These are phyloP conservation scores for Spatholobus suberectus DNA, from an alignment of 306 rosid genomes.

Conservation along the genomic window DNA sequence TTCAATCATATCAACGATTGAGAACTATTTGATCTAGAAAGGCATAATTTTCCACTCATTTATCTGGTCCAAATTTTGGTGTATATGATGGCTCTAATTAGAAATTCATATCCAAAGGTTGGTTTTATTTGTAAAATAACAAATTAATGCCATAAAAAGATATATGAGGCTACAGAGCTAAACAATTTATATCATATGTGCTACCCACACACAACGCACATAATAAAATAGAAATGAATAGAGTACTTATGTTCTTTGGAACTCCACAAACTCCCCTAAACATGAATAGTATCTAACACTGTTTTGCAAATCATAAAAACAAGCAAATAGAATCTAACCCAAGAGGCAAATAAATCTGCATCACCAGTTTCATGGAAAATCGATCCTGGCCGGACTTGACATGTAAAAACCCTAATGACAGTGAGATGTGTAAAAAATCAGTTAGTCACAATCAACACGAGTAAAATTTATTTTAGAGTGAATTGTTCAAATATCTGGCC, in stretches of 20 bases:
- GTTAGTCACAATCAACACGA: constrained; percentile 28
- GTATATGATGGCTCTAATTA: neutral
- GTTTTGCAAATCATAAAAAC: constrained; percentile 12
- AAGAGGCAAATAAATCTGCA: constrained; percentile 84
- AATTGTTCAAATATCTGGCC: constrained; percentile 35
- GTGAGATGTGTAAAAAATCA: constrained; percentile 37
- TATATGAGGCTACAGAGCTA: constrained; percentile 19
- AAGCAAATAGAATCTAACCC: constrained; percentile 70
- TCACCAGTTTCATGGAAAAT: constrained; percentile 80
- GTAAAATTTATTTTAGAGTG: constrained; percentile 17
- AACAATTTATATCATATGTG: constrained; percentile 19
- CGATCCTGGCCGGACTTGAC: constrained; percentile 98
- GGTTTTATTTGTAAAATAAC: neutral
- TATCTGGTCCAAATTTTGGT: constrained; percentile 29
- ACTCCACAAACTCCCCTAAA: constrained; percentile 3
- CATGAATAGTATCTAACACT: constrained; percentile 26
- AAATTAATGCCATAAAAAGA: neutral
- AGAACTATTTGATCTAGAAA: neutral
- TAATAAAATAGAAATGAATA: constrained; percentile 6
- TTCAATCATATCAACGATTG: constrained; percentile 15
- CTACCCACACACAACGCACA: neutral
- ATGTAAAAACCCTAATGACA: constrained; percentile 75
- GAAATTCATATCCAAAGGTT: constrained; percentile 20
- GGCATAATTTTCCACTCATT: neutral
- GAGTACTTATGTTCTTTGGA: constrained; percentile 10